These are phyloP conservation scores for Aspergillus hortae DNA, from an alignment of 2,329 filamentous ascomycete species.

Conservation along the genomic window DNA sequence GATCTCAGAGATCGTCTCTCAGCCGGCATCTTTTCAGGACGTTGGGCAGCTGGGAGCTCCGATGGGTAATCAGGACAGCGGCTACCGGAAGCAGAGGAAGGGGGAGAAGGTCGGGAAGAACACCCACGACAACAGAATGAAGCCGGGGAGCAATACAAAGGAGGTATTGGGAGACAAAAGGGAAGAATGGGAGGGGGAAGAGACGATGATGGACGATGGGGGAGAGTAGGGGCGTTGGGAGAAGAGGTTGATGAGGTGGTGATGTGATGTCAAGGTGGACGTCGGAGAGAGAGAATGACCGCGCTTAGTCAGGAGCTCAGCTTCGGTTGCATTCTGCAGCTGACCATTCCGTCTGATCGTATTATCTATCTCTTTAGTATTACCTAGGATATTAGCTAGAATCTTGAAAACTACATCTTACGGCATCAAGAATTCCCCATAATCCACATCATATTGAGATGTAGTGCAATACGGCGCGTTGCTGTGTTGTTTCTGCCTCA, in stretches of 20 bases:
- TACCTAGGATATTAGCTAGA: too few species aligned
- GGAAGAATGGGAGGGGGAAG: constrained; percentile 12
- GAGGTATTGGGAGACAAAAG: constrained; percentile 13
- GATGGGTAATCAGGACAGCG: constrained; percentile 26
- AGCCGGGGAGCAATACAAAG: constrained; percentile 5
- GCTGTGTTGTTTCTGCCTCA: too few species aligned
- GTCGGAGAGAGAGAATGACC: constrained; percentile 27
- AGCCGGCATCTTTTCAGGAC: constrained; percentile 41
- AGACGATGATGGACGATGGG: constrained; percentile 20
- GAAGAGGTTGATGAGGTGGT: constrained; percentile 25
- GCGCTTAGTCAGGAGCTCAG: constrained; percentile 31
- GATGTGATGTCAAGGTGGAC: constrained; percentile 39
- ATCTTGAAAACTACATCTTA: too few species aligned
- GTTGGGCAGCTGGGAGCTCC: constrained; percentile 27
- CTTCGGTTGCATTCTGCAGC: constrained; percentile 5
- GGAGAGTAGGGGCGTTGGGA: constrained; percentile 5
- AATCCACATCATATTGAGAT: too few species aligned
- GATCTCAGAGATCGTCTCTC: constrained; percentile 47
- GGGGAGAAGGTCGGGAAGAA: constrained; percentile 14
- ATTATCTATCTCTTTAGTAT: too few species aligned
- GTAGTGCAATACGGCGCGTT: too few species aligned
- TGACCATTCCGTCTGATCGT: too few species aligned
- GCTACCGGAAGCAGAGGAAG: constrained; percentile 27
- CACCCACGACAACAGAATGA: constrained; percentile 10
- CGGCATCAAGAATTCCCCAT: too few species aligned